Base-by-base conservation (phyloP, 2,329 filamentous ascomycete species). In the Cyanodermella asteris region DNA sequence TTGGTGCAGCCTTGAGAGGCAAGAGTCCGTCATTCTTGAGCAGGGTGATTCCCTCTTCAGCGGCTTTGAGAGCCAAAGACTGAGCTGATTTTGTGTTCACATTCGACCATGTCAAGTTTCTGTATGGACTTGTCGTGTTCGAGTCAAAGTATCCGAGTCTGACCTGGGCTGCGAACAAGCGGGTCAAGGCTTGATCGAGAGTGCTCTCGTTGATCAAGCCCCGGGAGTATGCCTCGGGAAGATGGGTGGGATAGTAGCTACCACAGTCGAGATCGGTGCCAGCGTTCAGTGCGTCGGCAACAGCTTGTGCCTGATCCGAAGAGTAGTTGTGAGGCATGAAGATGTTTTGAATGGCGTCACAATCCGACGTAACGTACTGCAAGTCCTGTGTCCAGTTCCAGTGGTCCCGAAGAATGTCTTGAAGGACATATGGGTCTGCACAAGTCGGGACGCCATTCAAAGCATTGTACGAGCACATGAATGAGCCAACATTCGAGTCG, bases 361-460 rank as follows among this genome's bases (percentile, higher is more conserved):
- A 76, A 38, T 76, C 71, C 10, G 59, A 64, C 1, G 64, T 67
- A 18, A 76, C 56, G 39, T 61, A 72, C 31, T 72, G 62, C 24
- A 67, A 56, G 21, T 64, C 55, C 3, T 59, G 53, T 0, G 56
- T 61, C 55, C 68, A 77, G 21, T 53, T 56, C 64, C 70, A 77
- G 36, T 67, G 61, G 22, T 72, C 59, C 2, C 72, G 56, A 3
- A 77, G 51, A 9, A 77, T 50, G 0, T 60, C 61, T 32, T 69
- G 54, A 18, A 75, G 51, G 1, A 76, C 52, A 34, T 67, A 76
- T 0, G 53, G 49, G 34, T 64, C 62, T 0, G 66, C 64, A 34
- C 71, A 76, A 3, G 65, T 57, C 0, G 71, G 70, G 0, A 66
- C 55, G 0, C 71, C 71, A 28, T 76, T 72, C 20, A 76, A 52